Percentiles rank a stretch among this genome's conserved stretches.
These are phyloP conservation scores for Penicillium macrosclerotiorum DNA, from an alignment of 495 filamentous ascomycete genomes.

Conservation along the genomic window DNA sequence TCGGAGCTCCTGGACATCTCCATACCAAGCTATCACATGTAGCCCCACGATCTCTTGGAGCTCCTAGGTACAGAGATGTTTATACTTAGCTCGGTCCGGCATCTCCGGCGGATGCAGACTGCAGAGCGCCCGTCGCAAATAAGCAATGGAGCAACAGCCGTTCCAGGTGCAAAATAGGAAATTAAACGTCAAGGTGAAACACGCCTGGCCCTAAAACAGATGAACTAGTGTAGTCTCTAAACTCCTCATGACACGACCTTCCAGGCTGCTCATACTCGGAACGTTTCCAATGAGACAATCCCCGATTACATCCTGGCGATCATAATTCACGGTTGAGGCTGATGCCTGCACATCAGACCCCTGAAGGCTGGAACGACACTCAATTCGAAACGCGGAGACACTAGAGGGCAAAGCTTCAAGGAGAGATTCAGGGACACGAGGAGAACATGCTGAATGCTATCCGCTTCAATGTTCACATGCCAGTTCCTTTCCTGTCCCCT, in stretches of 20 bases:
- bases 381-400: slow-evolving; percentile 10
- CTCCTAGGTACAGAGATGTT: no score
- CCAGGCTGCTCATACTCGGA: not conserved
- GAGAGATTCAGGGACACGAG: not conserved
- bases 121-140: not conserved
- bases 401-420: not conserved
- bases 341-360: not conserved
- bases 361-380: not conserved
- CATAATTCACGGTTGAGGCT: slow-evolving; percentile 1
- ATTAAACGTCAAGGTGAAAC: slow-evolving; percentile 2
- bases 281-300: not conserved
- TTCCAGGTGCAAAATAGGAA: not conserved
- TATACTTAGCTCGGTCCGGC: no score
- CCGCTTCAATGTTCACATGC: slow-evolving; percentile 13
- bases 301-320: not conserved
- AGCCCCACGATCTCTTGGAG: no score
- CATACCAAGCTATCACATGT: slow-evolving; percentile 6
- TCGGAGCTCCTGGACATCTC: no score
- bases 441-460: not conserved
- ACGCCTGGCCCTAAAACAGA: not conserved
- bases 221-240: slow-evolving; percentile 2
- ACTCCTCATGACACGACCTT: not conserved
- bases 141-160: not conserved
- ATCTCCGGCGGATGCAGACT: no score
- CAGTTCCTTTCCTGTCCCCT: no score